Evolutionary conservation across 768 basidiomycete genomes (phyloP).

Genomic region (Russula ochroleuca): DNA sequence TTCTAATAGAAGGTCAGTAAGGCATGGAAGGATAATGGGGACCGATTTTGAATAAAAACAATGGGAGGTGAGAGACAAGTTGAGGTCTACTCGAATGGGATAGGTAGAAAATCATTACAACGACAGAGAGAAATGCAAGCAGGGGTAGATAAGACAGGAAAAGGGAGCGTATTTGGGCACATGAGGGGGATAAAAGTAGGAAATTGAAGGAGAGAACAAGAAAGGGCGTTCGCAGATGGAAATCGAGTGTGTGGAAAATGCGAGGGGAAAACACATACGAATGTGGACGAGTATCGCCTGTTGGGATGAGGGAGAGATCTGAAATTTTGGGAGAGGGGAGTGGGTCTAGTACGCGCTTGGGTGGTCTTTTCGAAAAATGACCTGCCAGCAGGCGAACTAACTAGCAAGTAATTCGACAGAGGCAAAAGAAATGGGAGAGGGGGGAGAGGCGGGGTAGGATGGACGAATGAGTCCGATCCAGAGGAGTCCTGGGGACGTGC

Average conservation of each 20-base stretch:
- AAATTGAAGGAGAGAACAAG: neutral
- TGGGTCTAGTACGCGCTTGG: slow-evolving; percentile 22
- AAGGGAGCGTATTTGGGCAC: neutral
- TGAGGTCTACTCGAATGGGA: neutral
- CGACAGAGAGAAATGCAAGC: neutral
- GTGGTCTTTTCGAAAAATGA: slow-evolving; percentile 30
- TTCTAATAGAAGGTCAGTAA: slow-evolving; percentile 47
- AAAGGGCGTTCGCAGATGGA: neutral
- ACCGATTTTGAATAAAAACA: neutral
- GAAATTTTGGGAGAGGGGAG: slow-evolving; percentile 22
- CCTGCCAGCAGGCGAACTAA: slow-evolving; percentile 31
- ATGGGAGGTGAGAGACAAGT: neutral
- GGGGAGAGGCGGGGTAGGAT: slow-evolving; percentile 16
- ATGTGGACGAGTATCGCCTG: slow-evolving; percentile 25
- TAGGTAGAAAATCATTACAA: neutral
- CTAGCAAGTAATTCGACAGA: slow-evolving; percentile 28
- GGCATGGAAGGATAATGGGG: neutral
- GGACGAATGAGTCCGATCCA: slow-evolving; percentile 28
- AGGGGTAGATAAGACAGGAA: neutral
- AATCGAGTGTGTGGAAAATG: neutral
- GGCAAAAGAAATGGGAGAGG: slow-evolving; percentile 13
- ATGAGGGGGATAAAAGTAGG: neutral
- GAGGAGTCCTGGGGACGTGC: slow-evolving; percentile 27
- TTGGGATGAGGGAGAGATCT: slow-evolving; percentile 22
- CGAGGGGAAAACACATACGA: slow-evolving; percentile 20